Base-by-base conservation (phyloP, 1,284 basidiomycete genomes). In the Chalciporus sp. region DNA sequence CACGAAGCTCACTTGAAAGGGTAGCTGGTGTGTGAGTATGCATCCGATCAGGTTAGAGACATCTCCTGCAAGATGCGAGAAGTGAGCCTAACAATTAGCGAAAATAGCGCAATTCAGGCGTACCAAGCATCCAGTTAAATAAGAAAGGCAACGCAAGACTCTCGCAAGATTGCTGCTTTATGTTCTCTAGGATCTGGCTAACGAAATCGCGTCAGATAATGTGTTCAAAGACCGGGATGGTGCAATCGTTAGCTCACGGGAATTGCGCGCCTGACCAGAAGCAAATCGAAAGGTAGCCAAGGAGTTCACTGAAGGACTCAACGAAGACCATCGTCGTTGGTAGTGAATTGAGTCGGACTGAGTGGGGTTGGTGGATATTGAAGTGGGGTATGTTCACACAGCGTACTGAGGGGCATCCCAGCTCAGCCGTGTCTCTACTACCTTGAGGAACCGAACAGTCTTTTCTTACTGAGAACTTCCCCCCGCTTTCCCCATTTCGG, bases 251-350 rank as follows among this genome's bases (percentile, higher is more conserved):
- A 46, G 85, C 92, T 79, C 69, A 94, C 91, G 94, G 94, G 61
- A 94, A 86, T 70, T 96, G 94, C 3, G 94, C 95, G 35, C 90
- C 86, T 2, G 96, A 74, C 94, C 94, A 97, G 72, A 84, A 92
- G n/a, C 71, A 78, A 60, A 96, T 94, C 41, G 90, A 94, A 7
- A 77, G 66, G 64, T 88, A 90, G 7, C 93, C 93, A 42, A 92
- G 70, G 40, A 85, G 56, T 48, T 82, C 76, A 67, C 83, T 85
- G 58, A 77, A 33, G 4, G 53, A 59, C 12, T 52, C 19, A 37
- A 51, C 27, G 42, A 54, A 37, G 7, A 52, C 42, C 66, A 67
- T 71, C 26, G 49, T 49, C 12, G 7, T 10, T 37, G 27, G 16
- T 28, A 27, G 19, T 26, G 4, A 27, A 31, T 23, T 10, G 27